Evolutionary conservation across 805 yeast genomes (phyloP).

Genomic region (Metschnikowia kofuensis): DNA sequence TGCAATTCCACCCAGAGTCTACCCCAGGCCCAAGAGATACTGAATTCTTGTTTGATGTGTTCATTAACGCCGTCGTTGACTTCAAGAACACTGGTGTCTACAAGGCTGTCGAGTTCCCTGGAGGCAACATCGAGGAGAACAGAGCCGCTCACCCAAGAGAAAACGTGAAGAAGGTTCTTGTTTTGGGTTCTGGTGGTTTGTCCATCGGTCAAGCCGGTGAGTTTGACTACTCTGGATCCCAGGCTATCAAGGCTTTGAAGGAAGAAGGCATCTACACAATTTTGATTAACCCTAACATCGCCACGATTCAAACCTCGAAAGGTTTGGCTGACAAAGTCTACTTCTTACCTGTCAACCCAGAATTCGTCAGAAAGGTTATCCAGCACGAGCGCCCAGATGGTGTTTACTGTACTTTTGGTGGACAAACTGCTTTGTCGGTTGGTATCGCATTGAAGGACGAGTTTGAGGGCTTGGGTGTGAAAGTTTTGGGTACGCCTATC

Average conservation of each 20-base stretch:
- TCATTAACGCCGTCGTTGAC: constrained; percentile 75
- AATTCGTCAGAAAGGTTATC: constrained; percentile 93
- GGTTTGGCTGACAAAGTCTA: constrained; percentile 98
- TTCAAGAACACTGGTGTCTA: constrained; percentile 54
- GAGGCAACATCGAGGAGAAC: constrained; percentile 76
- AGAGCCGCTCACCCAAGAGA: constrained; percentile 72
- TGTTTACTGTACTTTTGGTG: constrained; percentile 95
- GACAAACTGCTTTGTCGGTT: constrained; percentile 95
- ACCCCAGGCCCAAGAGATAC: constrained; percentile 99
- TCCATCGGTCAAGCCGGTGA: constrained; percentile 99
- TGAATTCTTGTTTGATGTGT: constrained; percentile 92
- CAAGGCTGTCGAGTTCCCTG: constrained; percentile 86
- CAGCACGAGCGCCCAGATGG: constrained; percentile 96
- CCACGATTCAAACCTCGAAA: constrained; percentile 96
- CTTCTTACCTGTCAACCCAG: constrained; percentile 96
- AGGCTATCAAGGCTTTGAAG: constrained; percentile 96
- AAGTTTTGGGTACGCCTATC: constrained; percentile 94
- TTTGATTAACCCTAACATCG: constrained; percentile 95
- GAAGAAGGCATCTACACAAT: constrained; percentile 97
- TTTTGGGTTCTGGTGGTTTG: constrained; percentile 96
- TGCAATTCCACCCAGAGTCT: constrained; percentile 98
- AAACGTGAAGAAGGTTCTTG: constrained; percentile 85
- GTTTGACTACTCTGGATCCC: constrained; percentile 98
- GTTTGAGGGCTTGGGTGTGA: constrained; percentile 85
- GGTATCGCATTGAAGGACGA: constrained; percentile 96